Evolutionary conservation across 306 rosid genomes (phyloP), one percentile per base, ranked within the genome.

Genomic region (Mimosa bimucronata): DNA sequence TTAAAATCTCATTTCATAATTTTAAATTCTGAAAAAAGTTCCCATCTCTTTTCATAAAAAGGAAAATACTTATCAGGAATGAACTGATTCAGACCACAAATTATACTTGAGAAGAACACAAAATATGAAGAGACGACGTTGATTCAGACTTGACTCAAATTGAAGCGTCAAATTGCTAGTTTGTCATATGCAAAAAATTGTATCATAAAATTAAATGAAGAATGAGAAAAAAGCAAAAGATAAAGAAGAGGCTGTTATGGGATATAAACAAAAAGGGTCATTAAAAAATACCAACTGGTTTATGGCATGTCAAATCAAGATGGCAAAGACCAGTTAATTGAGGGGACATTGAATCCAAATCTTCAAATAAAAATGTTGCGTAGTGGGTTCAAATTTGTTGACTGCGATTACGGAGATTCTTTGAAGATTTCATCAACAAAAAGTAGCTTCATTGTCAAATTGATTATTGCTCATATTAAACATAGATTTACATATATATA

Each of bases 351-450:
- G 23, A 41, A 50, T 80, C 8, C 67, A 65, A 62, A 26, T 34
- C 44, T 73, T 65, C 15, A 28, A 15, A 73, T 46, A 30, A 65
- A 52, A 65, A 66, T 64, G 75, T 66, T 66, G 60, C 37, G 68
- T 73, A 65, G 66, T 30, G 77, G 55, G 16, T 42, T 81, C 77
- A 69, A 69, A 55, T 81, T 76, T 68, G 85, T 76, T 76, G 73
- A 69, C 40, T 65, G 46, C 14, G 28, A n/a, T 66, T 34, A 66
- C 26, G 41, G 46, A 66, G 71, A 66, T 18, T 19, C 71, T 66
- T 66, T 66, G 7, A 8, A 66, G 45, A 66, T 66, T 19, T 34
- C 28, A 19, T 66, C 42, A 7, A 37, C 25, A 15, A 18, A 66
- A 16, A 66, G 38, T 34, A 6, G 12, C 12, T 19, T 55, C 62